phyloP scores from a whole-genome alignment of 2,329 filamentous ascomycete species.

The Aspergillus vadensis region DNA sequence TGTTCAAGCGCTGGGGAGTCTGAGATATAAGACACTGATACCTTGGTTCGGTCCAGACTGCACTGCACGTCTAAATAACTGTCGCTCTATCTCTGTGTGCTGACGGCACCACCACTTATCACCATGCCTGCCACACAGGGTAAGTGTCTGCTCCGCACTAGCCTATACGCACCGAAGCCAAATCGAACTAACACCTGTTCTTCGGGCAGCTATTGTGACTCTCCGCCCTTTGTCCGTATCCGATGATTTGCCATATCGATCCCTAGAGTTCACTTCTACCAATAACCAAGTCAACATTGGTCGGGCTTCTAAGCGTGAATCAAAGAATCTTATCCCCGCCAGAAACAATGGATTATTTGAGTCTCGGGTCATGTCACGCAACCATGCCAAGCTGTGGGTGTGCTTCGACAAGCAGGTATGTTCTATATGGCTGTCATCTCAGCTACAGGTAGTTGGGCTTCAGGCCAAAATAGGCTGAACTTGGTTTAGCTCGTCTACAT shows the following conservation, averaged over 20 bases:
- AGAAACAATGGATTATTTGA: slow-evolving; percentile 49
- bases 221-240: slow-evolving; percentile 32
- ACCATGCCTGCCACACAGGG: slow-evolving; percentile 30
- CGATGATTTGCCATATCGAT: slow-evolving; percentile 33
- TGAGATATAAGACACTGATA: neutral
- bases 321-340: slow-evolving; percentile 38
- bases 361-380: slow-evolving; percentile 51
- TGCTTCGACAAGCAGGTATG: slow-evolving; percentile 31
- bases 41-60: neutral
- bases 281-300: slow-evolving; percentile 40
- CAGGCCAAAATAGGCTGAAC: neutral
- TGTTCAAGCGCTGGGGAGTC: neutral
- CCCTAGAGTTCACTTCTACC: slow-evolving; percentile 33
- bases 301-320: slow-evolving; percentile 44
- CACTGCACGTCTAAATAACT: neutral
- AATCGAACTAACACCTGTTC: slow-evolving; percentile 12
- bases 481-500: slow-evolving; percentile 48
- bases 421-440: neutral
- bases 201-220: slow-evolving; percentile 35
- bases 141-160: slow-evolving; percentile 14
- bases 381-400: slow-evolving; percentile 45
- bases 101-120: neutral
- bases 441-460: neutral
- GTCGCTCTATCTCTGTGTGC: neutral
- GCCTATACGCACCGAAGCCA: neutral